phyloP scores from a whole-genome alignment of 2,329 filamentous ascomycete genomes.

The Dactylellina cionopaga region DNA sequence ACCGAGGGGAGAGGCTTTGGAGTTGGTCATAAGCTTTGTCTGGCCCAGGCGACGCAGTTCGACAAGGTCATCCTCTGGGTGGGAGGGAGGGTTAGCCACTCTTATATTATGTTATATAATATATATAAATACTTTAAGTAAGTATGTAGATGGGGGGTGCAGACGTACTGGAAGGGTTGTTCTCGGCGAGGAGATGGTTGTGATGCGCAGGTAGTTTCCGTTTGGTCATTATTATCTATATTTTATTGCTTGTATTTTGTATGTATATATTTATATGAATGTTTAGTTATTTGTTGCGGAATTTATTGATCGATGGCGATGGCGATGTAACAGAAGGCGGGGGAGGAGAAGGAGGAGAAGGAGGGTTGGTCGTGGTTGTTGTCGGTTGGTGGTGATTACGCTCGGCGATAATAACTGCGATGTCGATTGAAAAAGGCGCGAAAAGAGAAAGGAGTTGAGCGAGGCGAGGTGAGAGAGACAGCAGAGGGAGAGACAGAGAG shows the following conservation, averaged over 20 bases:
- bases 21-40: slow-evolving; percentile 78
- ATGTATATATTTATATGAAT: too few relatives aligned
- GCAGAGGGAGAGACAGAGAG: slow-evolving; percentile 38
- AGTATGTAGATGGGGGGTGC: neutral
- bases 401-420: too few relatives aligned
- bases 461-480: neutral
- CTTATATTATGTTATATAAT: too few relatives aligned
- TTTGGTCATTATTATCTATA: slow-evolving; percentile 32
- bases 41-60: slow-evolving; percentile 87
- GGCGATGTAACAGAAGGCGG: neutral
- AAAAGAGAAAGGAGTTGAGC: too few relatives aligned
- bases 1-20: slow-evolving; percentile 12
- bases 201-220: slow-evolving; percentile 41
- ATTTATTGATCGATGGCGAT: neutral
- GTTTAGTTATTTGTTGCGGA: neutral
- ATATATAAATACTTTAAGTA: too few relatives aligned
- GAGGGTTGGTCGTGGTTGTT: too few relatives aligned
- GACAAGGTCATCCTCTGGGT: slow-evolving; percentile 78
- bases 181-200: slow-evolving; percentile 40
- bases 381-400: too few relatives aligned
- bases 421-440: too few relatives aligned
- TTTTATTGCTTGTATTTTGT: too few relatives aligned
- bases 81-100: slow-evolving; percentile 9
- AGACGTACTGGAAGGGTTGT: slow-evolving; percentile 37
- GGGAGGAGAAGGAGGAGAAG: slow-evolving; percentile 1